A percentile compares a stretch with the other conserved stretches of the same genome.
Evolutionary conservation across 768 basidiomycete species (phyloP).

Genomic region (Cytidiella melzeri): DNA sequence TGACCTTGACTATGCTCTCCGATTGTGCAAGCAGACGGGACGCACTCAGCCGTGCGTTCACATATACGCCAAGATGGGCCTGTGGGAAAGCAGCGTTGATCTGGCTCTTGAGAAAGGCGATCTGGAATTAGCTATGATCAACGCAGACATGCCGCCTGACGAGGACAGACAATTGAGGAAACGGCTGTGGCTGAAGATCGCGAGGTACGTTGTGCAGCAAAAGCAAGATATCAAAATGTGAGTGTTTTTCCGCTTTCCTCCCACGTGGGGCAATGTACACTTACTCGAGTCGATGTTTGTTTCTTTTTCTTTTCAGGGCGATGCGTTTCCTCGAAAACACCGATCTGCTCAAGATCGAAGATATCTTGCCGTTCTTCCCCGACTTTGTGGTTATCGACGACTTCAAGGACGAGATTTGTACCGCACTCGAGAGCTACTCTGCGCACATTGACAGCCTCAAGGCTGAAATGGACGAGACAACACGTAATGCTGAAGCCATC

Average conservation of each 20-base stretch:
- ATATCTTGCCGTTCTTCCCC: constrained; percentile 98
- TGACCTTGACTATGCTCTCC: constrained; percentile 93
- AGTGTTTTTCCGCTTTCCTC: constrained; percentile 30
- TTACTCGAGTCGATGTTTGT: no score
- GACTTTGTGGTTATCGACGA: constrained; percentile 99
- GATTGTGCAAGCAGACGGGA: constrained; percentile 80
- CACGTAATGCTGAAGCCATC: constrained; percentile 86
- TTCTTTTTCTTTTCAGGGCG: constrained; percentile 57
- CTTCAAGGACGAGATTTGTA: constrained; percentile 98
- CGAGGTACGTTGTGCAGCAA: constrained; percentile 96
- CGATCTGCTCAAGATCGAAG: constrained; percentile 93
- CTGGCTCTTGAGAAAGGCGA: constrained; percentile 92
- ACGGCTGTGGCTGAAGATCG: constrained; percentile 97
- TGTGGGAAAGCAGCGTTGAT: constrained; percentile 96
- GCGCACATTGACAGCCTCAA: constrained; percentile 86
- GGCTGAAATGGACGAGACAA: constrained; percentile 95
- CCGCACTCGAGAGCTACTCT: constrained; percentile 91
- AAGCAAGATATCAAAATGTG: constrained; percentile 98
- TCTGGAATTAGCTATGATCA: constrained; percentile 88
- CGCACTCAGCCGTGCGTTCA: constrained; percentile 88
- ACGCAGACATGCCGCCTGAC: constrained; percentile 88
- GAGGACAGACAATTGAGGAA: constrained; percentile 83
- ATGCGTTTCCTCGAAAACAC: constrained; percentile 97
- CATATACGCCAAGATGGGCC: constrained; percentile 96
- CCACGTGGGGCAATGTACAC: background rate